Base-by-base conservation (phyloP, 306 rosid species). In the Lathyrus oleraceus region DNA sequence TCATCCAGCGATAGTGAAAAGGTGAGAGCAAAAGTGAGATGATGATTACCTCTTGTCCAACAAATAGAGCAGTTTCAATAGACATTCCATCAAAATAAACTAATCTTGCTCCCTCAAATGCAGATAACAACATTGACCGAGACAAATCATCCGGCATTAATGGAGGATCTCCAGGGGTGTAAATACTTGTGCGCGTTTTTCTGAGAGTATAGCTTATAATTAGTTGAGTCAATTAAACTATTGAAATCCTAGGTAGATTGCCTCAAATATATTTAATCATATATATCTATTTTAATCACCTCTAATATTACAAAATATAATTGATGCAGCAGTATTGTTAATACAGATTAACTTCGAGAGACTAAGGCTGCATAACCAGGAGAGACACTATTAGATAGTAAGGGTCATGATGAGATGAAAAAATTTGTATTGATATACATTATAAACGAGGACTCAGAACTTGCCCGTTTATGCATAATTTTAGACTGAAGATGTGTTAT, bases 91-190 rank as follows among this genome's bases (percentile, higher is more conserved):
- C 97, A 27, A 76, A 80, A 81, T 85, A 94, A 49, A 81, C 85
- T 69, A 94, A 76, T 85, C 84, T 84, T 58, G 99, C 91, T 57
- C 85, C 96, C 80, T 86, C 81, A 74, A 91, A 69, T 15, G 94
- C 86, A 73, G 95, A 91, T 45, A 71, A 76, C 48, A 94, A 43
- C 73, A 75, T 86, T 35, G 88, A 70, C 58, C 6, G 81, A 11
- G 95, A 77, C 69, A 90, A 77, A 74, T 94, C 96, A 56, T 81
- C 84, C 17, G 91, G 86, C 81, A 68, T 72, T 92, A 90, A 47
- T 39, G 89, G 86, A 85, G 97, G 97, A 72, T 89, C 86, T 75
- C 92, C 98, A 13, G 95, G 85, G 61, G 97, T 88, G 85, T 73
- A 83, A 67, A 94, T 87, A 69, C 92, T 85, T 4, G 96, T 94